These are phyloP conservation scores for Anthracocystis walkeri DNA, from an alignment of 1,284 basidiomycete genomes.

Conservation along the genomic window DNA sequence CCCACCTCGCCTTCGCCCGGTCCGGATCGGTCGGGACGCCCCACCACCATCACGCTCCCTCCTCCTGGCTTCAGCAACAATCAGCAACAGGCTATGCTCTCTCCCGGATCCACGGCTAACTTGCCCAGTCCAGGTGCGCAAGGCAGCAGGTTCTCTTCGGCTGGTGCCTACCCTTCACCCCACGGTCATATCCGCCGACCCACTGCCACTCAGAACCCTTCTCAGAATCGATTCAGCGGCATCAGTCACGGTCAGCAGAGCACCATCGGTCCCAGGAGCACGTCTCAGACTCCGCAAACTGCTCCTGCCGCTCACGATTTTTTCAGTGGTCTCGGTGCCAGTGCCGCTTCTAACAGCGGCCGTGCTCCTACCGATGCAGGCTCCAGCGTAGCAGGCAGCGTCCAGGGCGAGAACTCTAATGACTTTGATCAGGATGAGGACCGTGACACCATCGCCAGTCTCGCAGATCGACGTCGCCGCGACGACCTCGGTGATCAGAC, in stretches of 20 bases:
- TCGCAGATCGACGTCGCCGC: conserved; percentile 41
- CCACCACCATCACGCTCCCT: conserved; percentile 55
- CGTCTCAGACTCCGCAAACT: conserved; percentile 14
- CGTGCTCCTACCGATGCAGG: conserved; percentile 33
- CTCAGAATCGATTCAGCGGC: conserved; percentile 36
- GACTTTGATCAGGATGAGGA: conserved; percentile 52
- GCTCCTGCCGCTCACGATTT: conserved; percentile 35
- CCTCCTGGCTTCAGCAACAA: conserved; percentile 31
- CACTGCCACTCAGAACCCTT: conserved; percentile 19
- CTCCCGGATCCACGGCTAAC: conserved; percentile 35
- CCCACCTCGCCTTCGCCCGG: conserved; percentile 47
- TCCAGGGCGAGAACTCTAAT: conserved; percentile 15
- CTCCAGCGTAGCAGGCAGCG: conserved; percentile 54
- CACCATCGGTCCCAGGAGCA: conserved; percentile 39
- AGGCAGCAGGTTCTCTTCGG: conserved; percentile 19
- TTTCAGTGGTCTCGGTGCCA: conserved; percentile 32
- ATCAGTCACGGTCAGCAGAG: conserved; percentile 44
- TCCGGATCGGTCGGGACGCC: conserved; percentile 52
- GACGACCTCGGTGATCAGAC: conserved; percentile 27
- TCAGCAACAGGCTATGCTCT: conserved; percentile 25
- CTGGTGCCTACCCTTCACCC: conserved; percentile 53
- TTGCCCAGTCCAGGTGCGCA: conserved; percentile 37
- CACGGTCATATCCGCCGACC: conserved; percentile 56
- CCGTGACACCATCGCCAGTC: conserved; percentile 55
- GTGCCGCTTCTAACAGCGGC: conserved; percentile 22